These are phyloP conservation scores for Xylariaceae sp. DNA, from an alignment of 2,329 filamentous ascomycete species.

Conservation along the genomic window DNA sequence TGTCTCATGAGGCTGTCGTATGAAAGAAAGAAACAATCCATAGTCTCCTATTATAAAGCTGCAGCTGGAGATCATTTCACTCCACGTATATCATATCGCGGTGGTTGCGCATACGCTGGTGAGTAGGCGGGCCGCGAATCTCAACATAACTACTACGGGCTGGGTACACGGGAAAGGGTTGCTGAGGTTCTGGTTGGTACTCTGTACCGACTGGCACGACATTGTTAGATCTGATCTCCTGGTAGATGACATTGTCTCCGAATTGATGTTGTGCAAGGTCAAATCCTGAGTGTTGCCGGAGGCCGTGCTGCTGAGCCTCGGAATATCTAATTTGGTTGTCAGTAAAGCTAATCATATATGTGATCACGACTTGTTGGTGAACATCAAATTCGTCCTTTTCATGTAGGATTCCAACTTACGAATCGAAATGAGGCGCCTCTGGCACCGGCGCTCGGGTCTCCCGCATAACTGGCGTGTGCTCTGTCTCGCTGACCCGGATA, in stretches of 20 bases:
- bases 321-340: conserved; percentile 25
- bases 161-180: conserved; percentile 28
- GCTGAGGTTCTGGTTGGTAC: conserved; percentile 26
- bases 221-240: conserved; percentile 12
- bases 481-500: conserved; percentile 16
- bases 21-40: neutral
- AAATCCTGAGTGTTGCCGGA: conserved; percentile 16
- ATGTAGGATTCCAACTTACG: conserved; percentile 32
- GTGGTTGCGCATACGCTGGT: conserved; percentile 25
- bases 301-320: conserved; percentile 3
- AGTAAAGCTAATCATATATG: conserved; percentile 14
- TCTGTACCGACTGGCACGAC: conserved; percentile 12
- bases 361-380: neutral
- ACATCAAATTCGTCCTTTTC: neutral
- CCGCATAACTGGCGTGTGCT: conserved; percentile 22
- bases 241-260: conserved; percentile 14
- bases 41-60: neutral
- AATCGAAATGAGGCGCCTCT: conserved; percentile 22
- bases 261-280: conserved; percentile 4
- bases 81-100: conserved; percentile 36
- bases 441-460: conserved; percentile 19
- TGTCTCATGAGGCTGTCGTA: conserved; percentile 8
- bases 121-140: conserved; percentile 22
- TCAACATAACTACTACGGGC: conserved; percentile 28
- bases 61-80: conserved; percentile 12